Evolutionary conservation across 202 grass and related monocot species (phyloP), one percentile per base, ranked within the genome.

Genomic region (Cymbopogon flexuosus): DNA sequence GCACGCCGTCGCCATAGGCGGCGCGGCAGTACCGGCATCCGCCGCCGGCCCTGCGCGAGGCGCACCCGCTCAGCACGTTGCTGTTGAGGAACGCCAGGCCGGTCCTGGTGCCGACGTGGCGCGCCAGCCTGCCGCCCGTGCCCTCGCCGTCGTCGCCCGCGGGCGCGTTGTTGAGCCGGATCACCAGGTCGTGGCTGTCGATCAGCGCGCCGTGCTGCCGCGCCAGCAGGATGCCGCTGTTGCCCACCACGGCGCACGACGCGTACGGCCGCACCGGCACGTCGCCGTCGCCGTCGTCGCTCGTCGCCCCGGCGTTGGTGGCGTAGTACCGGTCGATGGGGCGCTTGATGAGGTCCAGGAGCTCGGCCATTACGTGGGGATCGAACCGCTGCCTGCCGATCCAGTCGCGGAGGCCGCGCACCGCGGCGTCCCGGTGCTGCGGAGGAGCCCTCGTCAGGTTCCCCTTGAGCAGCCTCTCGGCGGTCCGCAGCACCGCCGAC

Each of bases 201-300:
- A 94, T 94, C 61, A 85, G 84, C 75, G 57, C 73, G 12, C 92
- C 92, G 75, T 73, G 71, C 57, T 58, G 86, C 37, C 75, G 42
- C 27, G 71, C 36, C 70, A 95, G 86, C 29, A 95, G 89, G 66
- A 95, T 68, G 22, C 89, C 92, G 77, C 89, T 92, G 83, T 95
- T 92, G 0, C 87, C 89, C 12, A 95, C 92, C 35, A 95, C 92
- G 27, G 90, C 88, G 85, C 93, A 95, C 47, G 86, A 87, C 59
- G 62, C 64, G 88, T 91, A 84, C 78, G 34, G 78, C 39, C 21
- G 45, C 14, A 3, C 23, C 19, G 16, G 16, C 19, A 4, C 11
- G 8, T 5, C 30, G 30, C 6, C 45, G 66, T 0, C 21, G 10
- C 2, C 62, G 9, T 2, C 46, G 31, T 33, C 2, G 2, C 31